Conservation (phyloP, 2,329 filamentous ascomycete species). For the Botrytis squamosa region DNA sequence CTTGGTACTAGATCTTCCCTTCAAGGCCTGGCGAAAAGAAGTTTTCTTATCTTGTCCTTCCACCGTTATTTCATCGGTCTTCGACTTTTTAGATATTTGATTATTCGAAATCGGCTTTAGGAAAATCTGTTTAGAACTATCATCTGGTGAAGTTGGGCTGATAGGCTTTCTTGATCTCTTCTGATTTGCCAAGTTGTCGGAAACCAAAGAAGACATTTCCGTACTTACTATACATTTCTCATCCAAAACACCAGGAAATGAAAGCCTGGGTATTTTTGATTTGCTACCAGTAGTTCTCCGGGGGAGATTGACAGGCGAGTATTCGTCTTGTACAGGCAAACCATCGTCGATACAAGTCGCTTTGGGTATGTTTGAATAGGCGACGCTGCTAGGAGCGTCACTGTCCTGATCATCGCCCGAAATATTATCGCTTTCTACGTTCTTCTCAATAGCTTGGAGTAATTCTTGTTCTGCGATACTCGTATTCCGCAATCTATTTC, state of each 20-base stretch:
- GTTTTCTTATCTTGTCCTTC: conserved; percentile 46
- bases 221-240: conserved; percentile 13
- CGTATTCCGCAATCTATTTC: conserved; percentile 49
- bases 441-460: conserved; percentile 32
- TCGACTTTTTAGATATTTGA: conserved; percentile 39
- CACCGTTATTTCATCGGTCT: conserved; percentile 34
- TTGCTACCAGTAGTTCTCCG: not conserved
- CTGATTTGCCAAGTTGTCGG: conserved; percentile 35
- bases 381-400: not conserved
- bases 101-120: conserved; percentile 30
- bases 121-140: conserved; percentile 27
- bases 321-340: not conserved
- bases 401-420: not conserved
- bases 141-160: conserved; percentile 33
- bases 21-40: conserved; percentile 51
- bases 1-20: conserved; percentile 48
- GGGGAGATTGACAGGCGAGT: no score
- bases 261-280: conserved; percentile 16
- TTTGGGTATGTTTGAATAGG: not conserved
- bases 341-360: not conserved
- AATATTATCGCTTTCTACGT: conserved; percentile 26
- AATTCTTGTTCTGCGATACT: conserved; percentile 38
- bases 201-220: not conserved
- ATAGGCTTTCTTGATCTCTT: conserved; percentile 37
- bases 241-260: conserved; percentile 8